Evolutionary conservation across 257 asterid genomes (phyloP).

Genomic region (Verbena officinalis): DNA sequence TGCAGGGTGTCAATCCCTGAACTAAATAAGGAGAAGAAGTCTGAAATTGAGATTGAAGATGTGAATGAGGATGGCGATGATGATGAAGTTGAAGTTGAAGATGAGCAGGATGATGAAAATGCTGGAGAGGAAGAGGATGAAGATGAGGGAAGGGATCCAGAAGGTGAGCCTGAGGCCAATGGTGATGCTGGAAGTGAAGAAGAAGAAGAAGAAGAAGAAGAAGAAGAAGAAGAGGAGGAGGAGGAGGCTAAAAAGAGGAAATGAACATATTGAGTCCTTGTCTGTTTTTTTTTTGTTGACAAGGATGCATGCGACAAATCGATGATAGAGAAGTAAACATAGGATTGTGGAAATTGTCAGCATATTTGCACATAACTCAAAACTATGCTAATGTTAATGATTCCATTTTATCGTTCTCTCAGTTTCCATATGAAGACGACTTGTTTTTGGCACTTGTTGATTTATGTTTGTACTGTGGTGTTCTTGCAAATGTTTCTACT

Average conservation of each 20-base stretch:
- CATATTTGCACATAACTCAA: not conserved
- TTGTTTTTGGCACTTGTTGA: not conserved
- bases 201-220: conserved; percentile 3
- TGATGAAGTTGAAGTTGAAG: conserved; percentile 27
- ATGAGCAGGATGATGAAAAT: conserved; percentile 30
- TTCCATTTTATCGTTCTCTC: not conserved
- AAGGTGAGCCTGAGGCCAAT: conserved; percentile 27
- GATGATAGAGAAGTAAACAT: not conserved
- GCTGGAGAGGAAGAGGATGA: conserved; percentile 26
- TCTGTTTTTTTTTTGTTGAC: conserved; percentile 12
- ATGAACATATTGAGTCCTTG: conserved; percentile 17
- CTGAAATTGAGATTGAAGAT: conserved; percentile 39
- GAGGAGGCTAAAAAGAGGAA: conserved; percentile 37
- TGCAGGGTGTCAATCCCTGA: conserved; percentile 31
- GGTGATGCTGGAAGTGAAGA: conserved; percentile 30
- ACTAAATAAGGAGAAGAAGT: conserved; percentile 28
- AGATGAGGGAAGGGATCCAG: conserved; percentile 28
- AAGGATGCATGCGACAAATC: conserved; percentile 1
- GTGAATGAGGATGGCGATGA: conserved; percentile 27
- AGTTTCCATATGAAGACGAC: not conserved
- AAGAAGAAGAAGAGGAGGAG: not conserved
- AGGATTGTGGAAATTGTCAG: not conserved
- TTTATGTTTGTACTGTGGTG: not conserved
- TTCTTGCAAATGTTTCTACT: too few relatives aligned
- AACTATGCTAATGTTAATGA: not conserved